Evolutionary conservation across 2,329 filamentous ascomycete genomes (phyloP).

Genomic region (Diplodia intermedia): DNA sequence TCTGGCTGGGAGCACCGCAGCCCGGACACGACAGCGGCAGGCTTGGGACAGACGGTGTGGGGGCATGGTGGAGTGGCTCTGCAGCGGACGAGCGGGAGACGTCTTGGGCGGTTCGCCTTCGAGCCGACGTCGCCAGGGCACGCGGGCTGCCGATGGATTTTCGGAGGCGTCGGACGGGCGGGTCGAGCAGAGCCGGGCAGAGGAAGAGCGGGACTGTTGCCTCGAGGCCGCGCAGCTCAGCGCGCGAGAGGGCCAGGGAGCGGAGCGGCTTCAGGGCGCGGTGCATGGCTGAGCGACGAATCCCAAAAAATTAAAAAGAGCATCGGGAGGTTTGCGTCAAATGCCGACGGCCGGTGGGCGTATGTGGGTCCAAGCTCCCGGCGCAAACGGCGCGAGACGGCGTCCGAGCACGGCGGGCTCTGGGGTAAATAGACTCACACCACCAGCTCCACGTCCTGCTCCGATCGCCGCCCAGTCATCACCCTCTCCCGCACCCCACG

Average conservation of each 20-base stretch:
- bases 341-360: conserved; percentile 8
- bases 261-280: conserved; percentile 15
- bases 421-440: conserved; percentile 42
- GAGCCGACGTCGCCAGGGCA: conserved; percentile 10
- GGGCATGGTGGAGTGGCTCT: not conserved
- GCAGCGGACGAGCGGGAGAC: conserved; percentile 22
- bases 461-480: conserved; percentile 31
- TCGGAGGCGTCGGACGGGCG: conserved; percentile 13
- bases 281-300: conserved; percentile 17
- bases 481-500: not conserved
- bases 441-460: conserved; percentile 30
- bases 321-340: not conserved
- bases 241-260: conserved; percentile 14
- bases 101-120: conserved; percentile 15
- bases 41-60: conserved; percentile 1
- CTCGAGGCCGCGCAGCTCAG: conserved; percentile 30
- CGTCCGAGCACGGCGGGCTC: conserved; percentile 34
- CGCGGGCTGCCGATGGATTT: conserved; percentile 1
- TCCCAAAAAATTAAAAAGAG: conserved; percentile 6
- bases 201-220: conserved; percentile 44
- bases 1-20: conserved; percentile 68
- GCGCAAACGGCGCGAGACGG: conserved; percentile 12
- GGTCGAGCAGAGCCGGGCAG: conserved; percentile 43
- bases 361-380: conserved; percentile 26
- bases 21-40: conserved; percentile 66